Evolutionary conservation across 1,284 basidiomycete genomes (phyloP), one percentile per base, ranked within the genome.

Genomic region (Malassezia slooffiae): DNA sequence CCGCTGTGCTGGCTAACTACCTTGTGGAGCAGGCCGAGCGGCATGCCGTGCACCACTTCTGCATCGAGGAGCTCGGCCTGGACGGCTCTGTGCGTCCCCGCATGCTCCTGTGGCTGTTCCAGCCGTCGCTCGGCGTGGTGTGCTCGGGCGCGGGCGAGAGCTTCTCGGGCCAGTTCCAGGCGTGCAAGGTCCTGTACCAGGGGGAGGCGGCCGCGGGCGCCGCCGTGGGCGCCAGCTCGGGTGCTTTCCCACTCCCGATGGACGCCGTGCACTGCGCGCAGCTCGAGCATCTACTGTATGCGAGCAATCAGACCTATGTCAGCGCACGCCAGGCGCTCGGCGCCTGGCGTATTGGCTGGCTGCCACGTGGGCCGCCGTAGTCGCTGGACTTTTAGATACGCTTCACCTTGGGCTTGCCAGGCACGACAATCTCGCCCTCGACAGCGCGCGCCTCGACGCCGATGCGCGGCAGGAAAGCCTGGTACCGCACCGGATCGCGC

Each of bases 391-490:
- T 22, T 26, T 48, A 48, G 23, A 48, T 48, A 27, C 46, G 40
- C 41, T 43, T 40, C 23, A 52, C 32, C 47, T 57, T 63, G 9
- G 62, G 62, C 38, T 58, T 68, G 22, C 58, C 65, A 17, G 56
- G 61, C 31, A 60, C 47, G 34, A 65, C 75, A 29, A 93, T 72
- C 68, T 95, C 89, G 34, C 89, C 89, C 72, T 93, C 88, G 5
- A 95, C 85, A 19, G 81, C 80, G 53, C 76, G 75, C 19, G 79
- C 75, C 57, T 88, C 81, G 35, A 95, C 70, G 2, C 83, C 90
- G 22, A 91, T 74, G 46, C 81, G 79, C 27, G 76, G 74, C 42
- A 96, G 74, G 26, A 86, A 70, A 15, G 70, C 72, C 48, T 85
- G 80, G 64, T 91, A 95, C 43, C 84, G 77, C 49, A 77, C 75